Conservation (phyloP, 2,329 filamentous ascomycete genomes). For the Seiridium cupressi region DNA sequence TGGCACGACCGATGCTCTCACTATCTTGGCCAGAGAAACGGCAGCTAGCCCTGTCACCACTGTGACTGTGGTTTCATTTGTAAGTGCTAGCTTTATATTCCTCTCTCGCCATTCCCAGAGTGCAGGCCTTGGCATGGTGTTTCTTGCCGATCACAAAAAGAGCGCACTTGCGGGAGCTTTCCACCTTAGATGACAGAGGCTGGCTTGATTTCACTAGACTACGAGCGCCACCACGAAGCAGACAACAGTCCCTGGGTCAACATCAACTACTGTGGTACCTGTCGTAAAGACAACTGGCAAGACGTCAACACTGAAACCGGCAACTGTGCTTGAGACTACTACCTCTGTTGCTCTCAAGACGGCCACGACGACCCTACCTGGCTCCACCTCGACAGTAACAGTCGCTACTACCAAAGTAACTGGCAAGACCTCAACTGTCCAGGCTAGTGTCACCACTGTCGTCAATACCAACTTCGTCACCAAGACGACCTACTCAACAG, state of each 20-base stretch:
- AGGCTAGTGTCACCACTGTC: background rate
- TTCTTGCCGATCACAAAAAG: too few relatives aligned
- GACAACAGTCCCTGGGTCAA: background rate
- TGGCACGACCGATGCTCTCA: background rate
- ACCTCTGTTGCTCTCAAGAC: background rate
- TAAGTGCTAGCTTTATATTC: background rate
- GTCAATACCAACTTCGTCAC: background rate
- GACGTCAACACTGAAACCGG: conserved; percentile 7
- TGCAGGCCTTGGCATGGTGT: too few relatives aligned
- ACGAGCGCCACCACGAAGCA: background rate
- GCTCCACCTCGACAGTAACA: conserved; percentile 15
- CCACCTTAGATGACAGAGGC: too few relatives aligned
- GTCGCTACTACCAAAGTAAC: background rate
- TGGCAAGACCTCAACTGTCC: conserved; percentile 4
- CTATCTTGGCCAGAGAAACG: background rate
- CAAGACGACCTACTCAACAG: conserved; percentile 2
- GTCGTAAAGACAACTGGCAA: conserved; percentile 5
- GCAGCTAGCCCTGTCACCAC: background rate
- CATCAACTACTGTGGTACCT: background rate
- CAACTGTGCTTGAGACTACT: conserved; percentile 4
- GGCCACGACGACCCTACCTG: conserved; percentile 15
- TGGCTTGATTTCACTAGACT: background rate
- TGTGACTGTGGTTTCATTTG: conserved; percentile 1
- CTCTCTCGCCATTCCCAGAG: too few relatives aligned
- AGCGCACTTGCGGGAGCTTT: too few relatives aligned